phyloP scores from a whole-genome alignment of 352 stramenopile species.

The Pythium diclinum region DNA sequence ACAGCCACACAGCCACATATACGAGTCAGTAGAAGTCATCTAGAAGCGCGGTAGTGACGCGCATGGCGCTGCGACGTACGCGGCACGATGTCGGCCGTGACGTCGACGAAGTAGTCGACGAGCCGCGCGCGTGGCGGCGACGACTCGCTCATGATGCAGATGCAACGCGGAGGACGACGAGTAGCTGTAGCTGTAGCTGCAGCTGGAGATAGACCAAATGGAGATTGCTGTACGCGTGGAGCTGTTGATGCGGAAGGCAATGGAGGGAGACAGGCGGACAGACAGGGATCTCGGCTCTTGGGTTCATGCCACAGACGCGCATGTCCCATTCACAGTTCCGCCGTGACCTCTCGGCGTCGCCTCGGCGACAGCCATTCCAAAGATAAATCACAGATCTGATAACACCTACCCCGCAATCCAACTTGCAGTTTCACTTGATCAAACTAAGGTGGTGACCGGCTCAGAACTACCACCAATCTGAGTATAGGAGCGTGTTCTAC shows the following conservation, averaged over 20 bases:
- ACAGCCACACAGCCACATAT: conserved; percentile 3
- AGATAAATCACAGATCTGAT: not conserved
- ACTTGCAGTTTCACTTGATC: not conserved
- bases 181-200: too few relatives aligned
- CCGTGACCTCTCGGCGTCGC: not conserved
- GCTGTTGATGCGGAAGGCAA: not conserved
- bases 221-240: not conserved
- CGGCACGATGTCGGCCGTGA: conserved; percentile 40
- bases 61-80: conserved; percentile 13
- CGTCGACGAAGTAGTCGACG: conserved; percentile 77
- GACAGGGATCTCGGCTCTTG: not conserved
- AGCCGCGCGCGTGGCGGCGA: conserved; percentile 32
- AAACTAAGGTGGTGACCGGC: not conserved
- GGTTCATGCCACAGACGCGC: not conserved
- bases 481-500: not conserved
- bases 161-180: too few relatives aligned
- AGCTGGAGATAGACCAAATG: not conserved
- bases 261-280: not conserved
- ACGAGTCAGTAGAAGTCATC: not conserved
- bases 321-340: not conserved
- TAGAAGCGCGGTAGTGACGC: not conserved
- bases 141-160: not conserved
- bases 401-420: not conserved
- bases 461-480: not conserved
- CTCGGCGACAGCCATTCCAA: not conserved